These are phyloP conservation scores for Arachis hypogaea DNA, from an alignment of 306 rosid genomes.

Conservation along the genomic window DNA sequence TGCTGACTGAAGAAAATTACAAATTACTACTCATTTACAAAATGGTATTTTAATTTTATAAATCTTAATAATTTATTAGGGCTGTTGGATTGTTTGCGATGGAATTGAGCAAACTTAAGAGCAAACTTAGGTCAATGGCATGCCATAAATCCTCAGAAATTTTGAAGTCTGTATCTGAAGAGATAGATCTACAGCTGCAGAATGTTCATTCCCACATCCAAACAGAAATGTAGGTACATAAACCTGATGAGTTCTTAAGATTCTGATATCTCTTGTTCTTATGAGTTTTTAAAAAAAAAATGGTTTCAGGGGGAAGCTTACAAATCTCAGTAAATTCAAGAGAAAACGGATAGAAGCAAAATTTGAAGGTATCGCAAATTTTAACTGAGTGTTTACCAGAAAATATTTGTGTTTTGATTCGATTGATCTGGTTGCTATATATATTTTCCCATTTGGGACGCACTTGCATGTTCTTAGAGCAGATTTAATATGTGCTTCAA, in stretches of 20 bases:
- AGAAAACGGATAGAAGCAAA: constrained; percentile 70
- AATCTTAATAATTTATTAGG: constrained; percentile 55
- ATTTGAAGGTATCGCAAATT: constrained; percentile 65
- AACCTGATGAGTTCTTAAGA: constrained; percentile 40
- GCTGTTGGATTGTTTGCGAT: constrained; percentile 68
- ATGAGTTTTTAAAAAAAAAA: constrained; percentile 30
- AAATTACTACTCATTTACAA: constrained; percentile 1
- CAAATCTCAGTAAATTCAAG: constrained; percentile 65
- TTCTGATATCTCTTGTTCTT: constrained; percentile 24
- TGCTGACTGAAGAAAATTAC: constrained; percentile 18
- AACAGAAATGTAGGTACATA: constrained; percentile 68
- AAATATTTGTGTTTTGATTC: constrained; percentile 13
- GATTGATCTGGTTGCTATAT: constrained; percentile 21
- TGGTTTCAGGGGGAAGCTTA: constrained; percentile 71
- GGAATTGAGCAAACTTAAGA: constrained; percentile 71
- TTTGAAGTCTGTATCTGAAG: constrained; percentile 68
- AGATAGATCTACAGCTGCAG: constrained; percentile 73
- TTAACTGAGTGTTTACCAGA: constrained; percentile 35
- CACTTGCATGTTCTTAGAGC: no score
- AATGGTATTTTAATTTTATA: constrained; percentile 32
- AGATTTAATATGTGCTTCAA: no score
- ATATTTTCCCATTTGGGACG: constrained; percentile 22
- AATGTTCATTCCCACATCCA: constrained; percentile 76
- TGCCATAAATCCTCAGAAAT: constrained; percentile 74
- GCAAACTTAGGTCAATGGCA: constrained; percentile 66